Percentiles rank a stretch among this genome's conserved stretches.
phyloP scores from a whole-genome alignment of 352 stramenopile species.

The Phytopythium montanum region DNA sequence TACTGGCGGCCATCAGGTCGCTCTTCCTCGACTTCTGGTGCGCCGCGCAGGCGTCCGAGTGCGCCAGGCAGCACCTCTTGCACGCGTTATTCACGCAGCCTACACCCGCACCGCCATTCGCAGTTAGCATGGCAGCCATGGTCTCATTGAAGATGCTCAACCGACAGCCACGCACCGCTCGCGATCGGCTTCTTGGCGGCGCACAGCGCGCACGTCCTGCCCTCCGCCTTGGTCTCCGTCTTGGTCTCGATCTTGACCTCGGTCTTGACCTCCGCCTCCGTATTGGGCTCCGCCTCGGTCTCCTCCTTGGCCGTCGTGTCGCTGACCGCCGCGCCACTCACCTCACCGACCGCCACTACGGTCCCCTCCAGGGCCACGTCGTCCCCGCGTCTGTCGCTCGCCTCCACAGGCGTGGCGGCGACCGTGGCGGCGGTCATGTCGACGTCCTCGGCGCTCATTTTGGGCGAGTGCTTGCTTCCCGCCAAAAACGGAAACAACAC shows the following conservation, averaged over 20 bases:
- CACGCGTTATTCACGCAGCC: constrained; percentile 49
- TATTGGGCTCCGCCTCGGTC: not conserved
- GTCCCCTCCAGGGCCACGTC: not conserved
- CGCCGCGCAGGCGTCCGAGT: constrained; percentile 24
- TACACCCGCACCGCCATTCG: not conserved
- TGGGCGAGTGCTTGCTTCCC: not conserved
- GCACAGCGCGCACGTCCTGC: constrained; percentile 37
- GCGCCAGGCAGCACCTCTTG: constrained; percentile 68
- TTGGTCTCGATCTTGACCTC: constrained; percentile 5
- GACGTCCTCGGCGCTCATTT: no score
- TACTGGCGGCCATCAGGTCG: constrained; percentile 20
- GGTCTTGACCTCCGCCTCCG: not conserved
- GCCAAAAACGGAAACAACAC: not conserved
- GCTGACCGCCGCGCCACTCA: no score
- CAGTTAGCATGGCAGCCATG: not conserved
- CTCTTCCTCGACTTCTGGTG: constrained; percentile 33
- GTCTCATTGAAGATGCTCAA: not conserved
- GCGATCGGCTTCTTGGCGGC: constrained; percentile 42
- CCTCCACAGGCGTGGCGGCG: not conserved
- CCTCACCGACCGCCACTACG: no score
- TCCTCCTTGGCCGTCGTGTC: no score
- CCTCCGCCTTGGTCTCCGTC: constrained; percentile 6
- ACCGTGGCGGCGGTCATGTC: no score
- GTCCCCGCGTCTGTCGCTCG: not conserved
- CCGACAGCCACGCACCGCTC: not conserved